These are phyloP conservation scores for Prosopis cineraria DNA, from an alignment of 306 rosid species.

Conservation along the genomic window DNA sequence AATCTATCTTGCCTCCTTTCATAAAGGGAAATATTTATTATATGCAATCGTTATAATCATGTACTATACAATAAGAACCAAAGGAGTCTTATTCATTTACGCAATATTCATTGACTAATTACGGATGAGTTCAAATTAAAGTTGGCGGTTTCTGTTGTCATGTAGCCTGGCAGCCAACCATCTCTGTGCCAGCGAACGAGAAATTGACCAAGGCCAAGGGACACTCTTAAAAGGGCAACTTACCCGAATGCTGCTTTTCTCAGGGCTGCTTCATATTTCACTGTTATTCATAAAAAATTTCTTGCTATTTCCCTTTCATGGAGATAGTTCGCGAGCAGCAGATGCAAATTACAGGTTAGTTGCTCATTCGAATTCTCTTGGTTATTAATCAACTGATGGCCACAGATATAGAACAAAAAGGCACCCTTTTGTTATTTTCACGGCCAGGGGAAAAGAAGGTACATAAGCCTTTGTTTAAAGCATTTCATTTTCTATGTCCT, in stretches of 20 bases:
- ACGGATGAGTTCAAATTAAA: neutral
- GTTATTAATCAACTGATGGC: constrained; percentile 13
- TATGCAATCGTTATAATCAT: neutral
- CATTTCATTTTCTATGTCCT: neutral
- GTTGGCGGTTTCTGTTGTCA: neutral
- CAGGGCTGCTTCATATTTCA: constrained; percentile 10
- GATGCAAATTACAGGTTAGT: constrained; percentile 50
- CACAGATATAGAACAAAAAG: neutral
- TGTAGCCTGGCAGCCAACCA: neutral
- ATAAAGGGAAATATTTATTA: neutral
- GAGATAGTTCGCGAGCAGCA: constrained; percentile 49
- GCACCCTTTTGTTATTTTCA: neutral
- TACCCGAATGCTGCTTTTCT: constrained; percentile 1
- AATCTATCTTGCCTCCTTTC: neutral
- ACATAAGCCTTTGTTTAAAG: neutral
- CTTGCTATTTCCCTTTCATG: constrained; percentile 25
- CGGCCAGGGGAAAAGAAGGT: neutral
- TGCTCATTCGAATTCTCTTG: constrained; percentile 4
- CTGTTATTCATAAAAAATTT: neutral
- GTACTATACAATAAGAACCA: neutral
- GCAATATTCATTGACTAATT: neutral
- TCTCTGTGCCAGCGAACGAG: neutral
- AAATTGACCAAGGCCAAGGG: neutral
- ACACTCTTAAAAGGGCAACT: constrained; percentile 16
- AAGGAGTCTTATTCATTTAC: neutral